Evolutionary conservation across 331 rosid species (phyloP), one percentile per base, ranked within the genome.

Genomic region (Quercus lobata): DNA sequence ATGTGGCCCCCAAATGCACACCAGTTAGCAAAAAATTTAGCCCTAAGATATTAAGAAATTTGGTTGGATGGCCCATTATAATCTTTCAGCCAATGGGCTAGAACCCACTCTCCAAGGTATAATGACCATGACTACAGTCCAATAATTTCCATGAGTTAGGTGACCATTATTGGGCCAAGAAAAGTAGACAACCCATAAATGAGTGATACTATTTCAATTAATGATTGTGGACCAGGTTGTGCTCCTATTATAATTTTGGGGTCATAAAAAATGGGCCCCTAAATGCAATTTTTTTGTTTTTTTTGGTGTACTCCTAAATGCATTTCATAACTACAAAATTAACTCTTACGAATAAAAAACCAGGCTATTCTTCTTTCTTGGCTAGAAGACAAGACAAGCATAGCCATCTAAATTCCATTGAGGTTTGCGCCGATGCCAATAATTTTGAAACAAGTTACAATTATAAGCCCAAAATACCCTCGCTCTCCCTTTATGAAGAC

Each of bases 1-100:
- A 83, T 66, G 85, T 75, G 89, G 86, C 77, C 85, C 79, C 81
- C 21, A 37, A 71, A 70, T 74, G 53, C n/a, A 35, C 77, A 60
- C 73, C 74, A 21, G 66, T 57, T n/a, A 79, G 71, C 68, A 62
- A 74, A 75, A 57, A 44, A 29, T 27, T 27, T 29, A 69, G 76
- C 44, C 81, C 76, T 62, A 63, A 81, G 9, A 30, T 30, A 74
- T 69, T 29, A 27, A 9, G 6, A 21, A 24, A 10, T 58, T 16
- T 27, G 4, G 41, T 14, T 10, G 6, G 27, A 27, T 27, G 41
- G 69, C n/a, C 21, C 41, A 61, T 25, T 25, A 9, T 65, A 27
- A 30, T 65, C 46, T 15, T 7, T 17, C 41, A 6, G 70, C 70
- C 19, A 15, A 63, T 63, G 70, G 70, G 44, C 49, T 32, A 6